These are phyloP conservation scores for Ophiocordyceps polyrhachis-furcata DNA, from an alignment of 2,329 filamentous ascomycete species.

Conservation along the genomic window DNA sequence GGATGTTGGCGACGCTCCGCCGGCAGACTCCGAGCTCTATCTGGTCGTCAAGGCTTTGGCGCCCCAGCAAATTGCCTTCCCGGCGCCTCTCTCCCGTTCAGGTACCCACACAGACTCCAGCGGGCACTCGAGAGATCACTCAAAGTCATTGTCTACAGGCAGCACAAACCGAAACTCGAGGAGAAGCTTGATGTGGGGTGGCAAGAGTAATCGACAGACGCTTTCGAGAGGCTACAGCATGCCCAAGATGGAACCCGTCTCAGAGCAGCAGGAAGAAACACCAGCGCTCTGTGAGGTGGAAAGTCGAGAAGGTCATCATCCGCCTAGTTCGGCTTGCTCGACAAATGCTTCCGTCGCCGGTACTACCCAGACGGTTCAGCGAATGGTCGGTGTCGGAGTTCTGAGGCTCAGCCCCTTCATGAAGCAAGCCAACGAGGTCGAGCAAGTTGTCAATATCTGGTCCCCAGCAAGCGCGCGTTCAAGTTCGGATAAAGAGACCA, in stretches of 20 bases:
- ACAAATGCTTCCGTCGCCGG: conserved; percentile 9
- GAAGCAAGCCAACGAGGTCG: conserved; percentile 50
- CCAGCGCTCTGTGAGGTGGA: conserved; percentile 16
- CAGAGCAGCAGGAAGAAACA: conserved; percentile 28
- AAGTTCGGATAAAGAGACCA: conserved; percentile 36
- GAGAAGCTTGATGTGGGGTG: conserved; percentile 53
- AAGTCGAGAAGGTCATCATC: conserved; percentile 24
- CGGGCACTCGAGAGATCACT: conserved; percentile 20
- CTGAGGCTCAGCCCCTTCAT: conserved; percentile 59
- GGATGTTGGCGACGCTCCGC: conserved; percentile 45
- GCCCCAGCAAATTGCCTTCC: conserved; percentile 26
- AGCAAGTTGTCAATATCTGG: conserved; percentile 66
- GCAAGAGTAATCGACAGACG: conserved; percentile 33
- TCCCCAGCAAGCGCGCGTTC: conserved; percentile 34
- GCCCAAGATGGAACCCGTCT: conserved; percentile 35
- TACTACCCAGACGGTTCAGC: conserved; percentile 16
- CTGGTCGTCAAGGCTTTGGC: conserved; percentile 66
- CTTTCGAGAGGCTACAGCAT: conserved; percentile 31
- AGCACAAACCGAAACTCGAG: conserved; percentile 33
- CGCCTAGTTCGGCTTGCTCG: conserved; percentile 40
- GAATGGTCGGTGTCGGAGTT: conserved; percentile 59
- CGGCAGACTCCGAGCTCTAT: conserved; percentile 56
- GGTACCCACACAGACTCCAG: conserved; percentile 19
- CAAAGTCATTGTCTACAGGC: conserved; percentile 28
- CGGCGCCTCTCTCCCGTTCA: conserved; percentile 32